Evolutionary conservation across 2,329 filamentous ascomycete species (phyloP), one percentile per base, ranked within the genome.

Genomic region (Neofusicoccum parvum): DNA sequence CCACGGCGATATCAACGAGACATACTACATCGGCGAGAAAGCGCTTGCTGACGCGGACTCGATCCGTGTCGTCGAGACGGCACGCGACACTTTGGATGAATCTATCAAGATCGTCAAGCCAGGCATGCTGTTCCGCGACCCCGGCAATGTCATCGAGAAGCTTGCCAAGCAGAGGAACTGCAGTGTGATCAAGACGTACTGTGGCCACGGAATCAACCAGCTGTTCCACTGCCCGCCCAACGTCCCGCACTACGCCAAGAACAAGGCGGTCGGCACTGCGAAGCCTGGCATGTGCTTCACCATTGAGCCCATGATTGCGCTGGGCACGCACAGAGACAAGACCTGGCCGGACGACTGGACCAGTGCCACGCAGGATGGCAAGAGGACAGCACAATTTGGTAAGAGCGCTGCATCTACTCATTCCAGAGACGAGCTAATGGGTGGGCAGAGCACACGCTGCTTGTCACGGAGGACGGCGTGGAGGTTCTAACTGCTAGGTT

Each of bases 291-390:
- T 98, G 93, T 97, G 93, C 69, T 99, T 99, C 74, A 99, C 95
- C 0, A 99, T 99, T 68, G 95, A 99, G 81, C 95, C 95, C 15
- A 99, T 99, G 95, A 94, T 99, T 76, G 93, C 92, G 46, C 79
- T 97, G 64, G 95, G 95, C 66, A 94, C 92, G 67, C 92, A 97
- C 79, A 88, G 88, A 68, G 95, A 99, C 75, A 90, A 95, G 77
- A 98, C 93, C 0, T 99, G 95, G 95, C 95, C 95, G 0, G 95
- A 99, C 77, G 92, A 98, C 82, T 99, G 95, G 95, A 99, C 95
- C 0, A 97, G 93, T 79, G 92, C 92, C 5, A 99, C 95, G 0
- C 87, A 89, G 65, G 95, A 99, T 76, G 95, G 95, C 59, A 91
- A 90, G 79, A 84, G 87, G 75, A 97, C 94, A 15, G 95, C 95